A percentile compares a stretch with the other conserved stretches of the same genome.
Evolutionary conservation across 2,329 filamentous ascomycete genomes (phyloP).

Genomic region (Colletotrichum lentis): DNA sequence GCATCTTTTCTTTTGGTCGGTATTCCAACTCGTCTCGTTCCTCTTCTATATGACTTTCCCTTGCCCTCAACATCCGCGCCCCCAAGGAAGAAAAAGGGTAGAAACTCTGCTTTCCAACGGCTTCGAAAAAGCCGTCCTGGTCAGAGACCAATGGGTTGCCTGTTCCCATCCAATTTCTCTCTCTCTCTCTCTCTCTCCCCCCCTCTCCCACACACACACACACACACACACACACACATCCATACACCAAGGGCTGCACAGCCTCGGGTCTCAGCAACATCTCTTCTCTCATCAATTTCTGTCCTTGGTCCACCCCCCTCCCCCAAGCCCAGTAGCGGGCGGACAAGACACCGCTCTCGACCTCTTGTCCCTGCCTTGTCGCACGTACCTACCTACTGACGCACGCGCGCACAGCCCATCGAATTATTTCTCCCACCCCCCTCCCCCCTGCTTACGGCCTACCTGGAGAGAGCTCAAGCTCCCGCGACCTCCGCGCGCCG

Average conservation of each 20-base stretch:
- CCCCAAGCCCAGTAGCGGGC: constrained; percentile 8
- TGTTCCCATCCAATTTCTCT: constrained; percentile 35
- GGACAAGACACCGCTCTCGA: constrained; percentile 35
- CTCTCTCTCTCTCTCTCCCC: not conserved
- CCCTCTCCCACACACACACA: no score
- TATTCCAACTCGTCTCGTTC: not conserved
- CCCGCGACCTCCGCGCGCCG: constrained; percentile 32
- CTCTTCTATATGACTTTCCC: constrained; percentile 8
- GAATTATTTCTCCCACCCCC: constrained; percentile 24
- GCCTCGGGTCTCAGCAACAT: constrained; percentile 34
- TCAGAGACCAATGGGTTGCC: constrained; percentile 26
- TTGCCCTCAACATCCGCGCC: constrained; percentile 17
- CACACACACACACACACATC: constrained; percentile 23
- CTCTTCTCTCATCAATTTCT: constrained; percentile 36
- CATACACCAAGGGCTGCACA: constrained; percentile 37
- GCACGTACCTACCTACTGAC: constrained; percentile 36
- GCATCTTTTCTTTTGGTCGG: not conserved
- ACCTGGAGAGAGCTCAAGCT: constrained; percentile 30
- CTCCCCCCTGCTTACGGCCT: constrained; percentile 7
- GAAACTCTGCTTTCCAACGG: constrained; percentile 22
- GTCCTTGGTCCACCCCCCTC: constrained; percentile 29
- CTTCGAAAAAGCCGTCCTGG: constrained; percentile 21
- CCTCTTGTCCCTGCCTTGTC: constrained; percentile 24
- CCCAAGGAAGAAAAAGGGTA: constrained; percentile 9
- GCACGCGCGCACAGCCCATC: constrained; percentile 36